phyloP scores from a whole-genome alignment of 31 red algal genomes.

The Endocladia muricata region DNA sequence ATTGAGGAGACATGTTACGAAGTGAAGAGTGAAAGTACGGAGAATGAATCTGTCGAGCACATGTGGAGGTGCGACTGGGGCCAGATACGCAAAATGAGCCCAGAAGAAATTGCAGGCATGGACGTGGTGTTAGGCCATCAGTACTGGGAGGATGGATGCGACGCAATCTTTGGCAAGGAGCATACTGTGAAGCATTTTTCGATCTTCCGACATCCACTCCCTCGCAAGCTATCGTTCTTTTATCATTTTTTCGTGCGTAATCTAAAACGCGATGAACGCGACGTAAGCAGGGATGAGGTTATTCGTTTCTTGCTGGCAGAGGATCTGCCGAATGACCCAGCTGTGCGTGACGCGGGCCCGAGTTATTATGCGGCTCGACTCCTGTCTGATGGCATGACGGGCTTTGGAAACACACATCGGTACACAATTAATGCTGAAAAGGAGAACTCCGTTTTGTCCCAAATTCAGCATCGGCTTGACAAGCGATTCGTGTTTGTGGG shows the following conservation, averaged over 20 bases:
- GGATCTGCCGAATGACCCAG: constrained; percentile 18
- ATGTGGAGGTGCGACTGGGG: constrained; percentile 56
- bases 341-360: constrained; percentile 47
- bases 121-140: constrained; percentile 72
- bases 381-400: constrained; percentile 25
- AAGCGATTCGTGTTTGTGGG: constrained; percentile 51
- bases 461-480: constrained; percentile 11
- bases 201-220: constrained; percentile 54
- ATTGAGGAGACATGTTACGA: constrained; percentile 59
- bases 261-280: constrained; percentile 25
- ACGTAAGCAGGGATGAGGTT: constrained; percentile 32
- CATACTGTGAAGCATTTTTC: constrained; percentile 48
- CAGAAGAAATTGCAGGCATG: constrained; percentile 2
- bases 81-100: constrained; percentile 11
- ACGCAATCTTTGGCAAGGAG: constrained; percentile 36
- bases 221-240: constrained; percentile 56
- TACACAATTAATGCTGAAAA: constrained; percentile 17
- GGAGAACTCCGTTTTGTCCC: constrained; percentile 27
- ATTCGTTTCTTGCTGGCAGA: constrained; percentile 45
- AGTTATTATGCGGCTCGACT: constrained; percentile 63
- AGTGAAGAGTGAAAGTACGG: neutral
- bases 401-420: constrained; percentile 35
- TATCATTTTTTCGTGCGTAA: constrained; percentile 73
- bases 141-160: constrained; percentile 63
- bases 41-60: constrained; percentile 13